A percentile compares a stretch with the other conserved stretches of the same genome.
Conservation (phyloP, 1,139 yeast genomes). For the Zygosaccharomyces sapae region DNA sequence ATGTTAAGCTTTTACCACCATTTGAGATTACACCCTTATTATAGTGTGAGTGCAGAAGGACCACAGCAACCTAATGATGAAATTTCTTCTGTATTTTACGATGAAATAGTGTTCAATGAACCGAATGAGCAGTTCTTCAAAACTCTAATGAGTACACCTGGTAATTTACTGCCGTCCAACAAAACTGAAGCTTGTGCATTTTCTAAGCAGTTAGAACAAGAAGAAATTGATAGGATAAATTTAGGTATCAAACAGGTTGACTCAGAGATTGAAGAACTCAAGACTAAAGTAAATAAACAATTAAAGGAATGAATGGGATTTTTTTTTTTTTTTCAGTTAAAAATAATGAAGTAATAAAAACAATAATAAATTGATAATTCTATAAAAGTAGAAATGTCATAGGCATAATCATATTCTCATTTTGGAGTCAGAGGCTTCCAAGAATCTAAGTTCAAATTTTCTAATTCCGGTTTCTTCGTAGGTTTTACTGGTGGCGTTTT, state of each 20-base stretch:
- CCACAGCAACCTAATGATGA: slow-evolving; percentile 31
- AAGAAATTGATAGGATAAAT: slow-evolving; percentile 71
- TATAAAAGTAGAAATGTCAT: not conserved
- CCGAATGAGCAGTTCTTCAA: slow-evolving; percentile 86
- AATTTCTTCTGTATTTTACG: slow-evolving; percentile 73
- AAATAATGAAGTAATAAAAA: not conserved
- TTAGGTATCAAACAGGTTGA: slow-evolving; percentile 61
- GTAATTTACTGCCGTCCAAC: slow-evolving; percentile 64
- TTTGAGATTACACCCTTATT: slow-evolving; percentile 83
- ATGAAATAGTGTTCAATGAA: slow-evolving; percentile 90
- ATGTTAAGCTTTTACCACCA: slow-evolving; percentile 84
- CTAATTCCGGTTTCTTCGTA: slow-evolving; percentile 26
- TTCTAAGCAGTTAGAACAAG: slow-evolving; percentile 59
- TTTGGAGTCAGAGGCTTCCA: slow-evolving; percentile 59
- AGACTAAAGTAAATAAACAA: slow-evolving; percentile 48
- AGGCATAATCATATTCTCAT: slow-evolving; percentile 22
- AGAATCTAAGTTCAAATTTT: slow-evolving; percentile 42
- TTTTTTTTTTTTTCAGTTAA: not conserved
- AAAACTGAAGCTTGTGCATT: slow-evolving; percentile 46
- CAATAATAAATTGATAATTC: too few relatives aligned
- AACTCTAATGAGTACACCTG: slow-evolving; percentile 67
- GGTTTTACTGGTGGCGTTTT: slow-evolving; percentile 24
- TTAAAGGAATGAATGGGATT: slow-evolving; percentile 37
- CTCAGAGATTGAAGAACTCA: slow-evolving; percentile 51
- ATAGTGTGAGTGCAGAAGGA: slow-evolving; percentile 10